phyloP scores from a whole-genome alignment of 306 rosid species.

The Biancaea sappan region DNA sequence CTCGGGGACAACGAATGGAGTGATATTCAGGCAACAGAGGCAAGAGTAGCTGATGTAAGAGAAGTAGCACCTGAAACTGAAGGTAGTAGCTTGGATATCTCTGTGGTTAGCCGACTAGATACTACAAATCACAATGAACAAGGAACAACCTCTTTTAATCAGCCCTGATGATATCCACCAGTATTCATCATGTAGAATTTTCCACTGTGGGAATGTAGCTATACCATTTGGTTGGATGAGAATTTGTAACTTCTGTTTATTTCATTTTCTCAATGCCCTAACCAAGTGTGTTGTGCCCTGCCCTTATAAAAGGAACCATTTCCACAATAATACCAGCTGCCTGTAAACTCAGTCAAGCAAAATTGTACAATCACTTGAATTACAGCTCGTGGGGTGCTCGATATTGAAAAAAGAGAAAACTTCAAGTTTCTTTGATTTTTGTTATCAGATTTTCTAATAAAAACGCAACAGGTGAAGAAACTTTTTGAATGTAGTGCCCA shows the following conservation, averaged over 20 bases:
- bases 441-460: too few relatives aligned
- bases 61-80: constrained; percentile 76
- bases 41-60: constrained; percentile 92
- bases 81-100: constrained; percentile 89
- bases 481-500: too few relatives aligned
- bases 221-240: constrained; percentile 50
- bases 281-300: constrained; percentile 32
- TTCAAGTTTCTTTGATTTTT: neutral
- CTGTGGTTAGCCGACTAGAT: constrained; percentile 80
- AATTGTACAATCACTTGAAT: neutral
- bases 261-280: constrained; percentile 35
- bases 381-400: neutral
- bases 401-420: neutral
- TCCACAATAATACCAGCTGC: constrained; percentile 23
- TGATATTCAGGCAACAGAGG: constrained; percentile 91
- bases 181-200: constrained; percentile 28
- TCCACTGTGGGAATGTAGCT: constrained; percentile 39
- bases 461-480: too few relatives aligned
- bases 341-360: constrained; percentile 9
- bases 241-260: constrained; percentile 42
- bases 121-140: constrained; percentile 66
- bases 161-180: constrained; percentile 52
- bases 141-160: constrained; percentile 65
- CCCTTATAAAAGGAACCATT: constrained; percentile 29
- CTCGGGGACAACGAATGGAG: constrained; percentile 86